Conservation (phyloP, 345 rosid species). For the Boechera stricta region DNA sequence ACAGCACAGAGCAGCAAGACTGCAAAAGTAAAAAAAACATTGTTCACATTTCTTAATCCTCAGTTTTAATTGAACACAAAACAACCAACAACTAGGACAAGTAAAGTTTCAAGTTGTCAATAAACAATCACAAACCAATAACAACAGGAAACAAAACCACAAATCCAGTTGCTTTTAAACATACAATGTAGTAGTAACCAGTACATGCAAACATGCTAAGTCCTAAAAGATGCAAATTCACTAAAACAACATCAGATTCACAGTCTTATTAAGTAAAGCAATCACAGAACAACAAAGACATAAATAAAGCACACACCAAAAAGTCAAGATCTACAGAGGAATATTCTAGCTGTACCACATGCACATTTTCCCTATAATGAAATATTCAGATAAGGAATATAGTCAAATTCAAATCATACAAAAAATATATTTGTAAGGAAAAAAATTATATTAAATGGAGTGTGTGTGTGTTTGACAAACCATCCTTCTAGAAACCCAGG, state of each 20-base stretch:
- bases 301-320: background rate
- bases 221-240: constrained; percentile 4
- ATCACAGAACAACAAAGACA: background rate
- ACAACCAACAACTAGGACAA: background rate
- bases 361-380: background rate
- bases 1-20: constrained; percentile 56
- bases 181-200: constrained; percentile 11
- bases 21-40: constrained; percentile 32
- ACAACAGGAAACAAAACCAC: background rate
- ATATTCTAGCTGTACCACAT: constrained; percentile 17
- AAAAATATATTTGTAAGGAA: background rate
- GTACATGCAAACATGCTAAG: background rate
- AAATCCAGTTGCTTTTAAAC: background rate
- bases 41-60: background rate
- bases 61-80: background rate
- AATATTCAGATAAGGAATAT: background rate
- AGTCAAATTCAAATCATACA: background rate
- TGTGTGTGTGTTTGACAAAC: constrained; percentile 41
- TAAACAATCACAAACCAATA: background rate
- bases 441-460: background rate
- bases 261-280: background rate
- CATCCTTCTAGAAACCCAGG: constrained; percentile 78
- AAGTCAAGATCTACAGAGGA: constrained; percentile 21
- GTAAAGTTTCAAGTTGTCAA: background rate
- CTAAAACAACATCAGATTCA: constrained; percentile 5